Base-by-base conservation (phyloP, 2,329 filamentous ascomycete species). In the Colletotrichum australisinense region DNA sequence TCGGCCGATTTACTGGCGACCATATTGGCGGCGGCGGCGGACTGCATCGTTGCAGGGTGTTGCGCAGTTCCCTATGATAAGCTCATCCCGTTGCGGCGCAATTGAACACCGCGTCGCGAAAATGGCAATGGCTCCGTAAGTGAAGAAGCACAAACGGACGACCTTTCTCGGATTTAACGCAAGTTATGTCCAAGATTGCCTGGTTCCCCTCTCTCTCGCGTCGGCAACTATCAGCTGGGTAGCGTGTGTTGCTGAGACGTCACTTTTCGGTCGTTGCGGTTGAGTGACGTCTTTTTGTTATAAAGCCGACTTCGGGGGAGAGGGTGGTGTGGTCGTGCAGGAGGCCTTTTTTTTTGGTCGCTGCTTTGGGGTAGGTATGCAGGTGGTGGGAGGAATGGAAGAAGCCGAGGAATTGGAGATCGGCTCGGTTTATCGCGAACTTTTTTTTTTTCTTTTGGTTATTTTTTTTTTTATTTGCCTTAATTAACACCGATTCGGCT, bases 41-140 rank as follows among this genome's bases (percentile, higher is more conserved):
- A 76, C 76, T 79, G 76, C 78, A 80, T 80, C 56, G 38, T 76
- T 63, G 73, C 74, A 73, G 74, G 74, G 75, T 73, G 74, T 63
- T 75, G 69, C 59, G 22, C 32, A 24, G 32, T 63, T 14, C 62
- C 16, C 12, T 59, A 26, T 28, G 24, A 55, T 38, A 60, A 22
- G 57, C 72, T 65, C 73, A 69, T 66, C 63, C 69, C 73, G 72
- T 22, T 52, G 56, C 67, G 56, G 56, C 67, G 67, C 62, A 71
- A 73, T 19, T 62, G 62, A 6, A 30, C 30, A 19, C 24, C 56
- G 42, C 55, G 67, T 57, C 12, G 67, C 71, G 24, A 57, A 14
- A 57, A 71, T 28, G 56, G 28, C 24, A 26, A 19, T 19, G 38
- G 6, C 3, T 42, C 16, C 38, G 38, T 19, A 42, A 42, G 32